A percentile compares a stretch with the other conserved stretches of the same genome.
These are phyloP conservation scores for Catharanthus roseus DNA, from an alignment of 257 asterid species.

Conservation along the genomic window DNA sequence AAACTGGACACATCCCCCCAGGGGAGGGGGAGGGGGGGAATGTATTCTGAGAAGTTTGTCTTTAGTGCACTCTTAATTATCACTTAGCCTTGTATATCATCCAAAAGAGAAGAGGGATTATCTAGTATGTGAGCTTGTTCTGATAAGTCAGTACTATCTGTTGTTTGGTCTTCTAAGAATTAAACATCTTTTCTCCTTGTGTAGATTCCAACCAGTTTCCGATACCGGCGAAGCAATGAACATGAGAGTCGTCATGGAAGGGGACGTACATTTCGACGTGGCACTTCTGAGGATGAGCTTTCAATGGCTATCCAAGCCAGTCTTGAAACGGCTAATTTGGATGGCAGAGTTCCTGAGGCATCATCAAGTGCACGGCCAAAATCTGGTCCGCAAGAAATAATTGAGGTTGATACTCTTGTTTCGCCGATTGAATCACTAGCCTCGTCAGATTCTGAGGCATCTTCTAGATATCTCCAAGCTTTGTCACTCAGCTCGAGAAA, in stretches of 20 bases:
- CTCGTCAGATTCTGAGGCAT: conserved; percentile 40
- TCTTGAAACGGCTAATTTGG: conserved; percentile 45
- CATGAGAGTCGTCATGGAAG: conserved; percentile 76
- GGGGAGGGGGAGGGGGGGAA: too few species aligned
- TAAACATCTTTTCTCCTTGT: conserved; percentile 13
- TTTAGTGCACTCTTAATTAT: too few species aligned
- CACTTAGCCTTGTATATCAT: too few species aligned
- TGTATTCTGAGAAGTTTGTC: too few species aligned
- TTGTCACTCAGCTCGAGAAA: conserved; percentile 51
- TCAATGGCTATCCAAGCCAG: conserved; percentile 85
- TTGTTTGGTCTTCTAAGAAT: not conserved
- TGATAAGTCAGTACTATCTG: not conserved
- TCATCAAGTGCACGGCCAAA: conserved; percentile 26
- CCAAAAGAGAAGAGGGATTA: too few species aligned
- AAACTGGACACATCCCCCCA: too few species aligned
- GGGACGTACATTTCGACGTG: conserved; percentile 64
- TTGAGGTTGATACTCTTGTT: conserved; percentile 48
- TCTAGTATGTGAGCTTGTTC: not conserved
- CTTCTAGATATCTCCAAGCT: conserved; percentile 81
- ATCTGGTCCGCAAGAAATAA: conserved; percentile 32
- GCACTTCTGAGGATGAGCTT: conserved; percentile 57
- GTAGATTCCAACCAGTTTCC: conserved; percentile 91
- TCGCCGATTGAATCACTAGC: conserved; percentile 52
- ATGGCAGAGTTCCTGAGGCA: conserved; percentile 23
- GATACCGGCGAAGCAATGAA: conserved; percentile 65